These are phyloP conservation scores for Neurospora terricola DNA, from an alignment of 495 filamentous ascomycete species.

Conservation along the genomic window DNA sequence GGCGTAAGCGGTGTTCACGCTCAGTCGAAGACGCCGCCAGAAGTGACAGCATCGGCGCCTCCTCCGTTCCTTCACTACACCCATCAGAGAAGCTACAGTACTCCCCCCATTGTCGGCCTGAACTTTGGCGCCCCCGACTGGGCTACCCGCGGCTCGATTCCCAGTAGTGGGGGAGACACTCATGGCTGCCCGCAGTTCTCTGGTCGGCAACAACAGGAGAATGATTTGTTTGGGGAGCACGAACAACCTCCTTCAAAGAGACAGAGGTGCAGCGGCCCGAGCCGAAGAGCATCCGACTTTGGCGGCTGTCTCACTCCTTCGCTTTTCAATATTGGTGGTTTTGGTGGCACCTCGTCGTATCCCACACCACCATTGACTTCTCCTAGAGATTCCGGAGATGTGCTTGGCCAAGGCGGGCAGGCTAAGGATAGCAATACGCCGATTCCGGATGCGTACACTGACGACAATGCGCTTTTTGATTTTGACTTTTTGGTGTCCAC, in stretches of 20 bases:
- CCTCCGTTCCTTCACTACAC: neutral
- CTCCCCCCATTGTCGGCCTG: neutral
- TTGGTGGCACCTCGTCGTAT: neutral
- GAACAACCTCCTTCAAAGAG: neutral
- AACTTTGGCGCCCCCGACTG: neutral
- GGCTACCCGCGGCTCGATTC: neutral
- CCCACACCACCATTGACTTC: neutral
- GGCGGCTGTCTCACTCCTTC: neutral
- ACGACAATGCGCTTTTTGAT: neutral
- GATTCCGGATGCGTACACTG: neutral
- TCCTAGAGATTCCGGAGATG: neutral
- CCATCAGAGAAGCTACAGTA: neutral
- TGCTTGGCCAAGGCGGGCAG: neutral
- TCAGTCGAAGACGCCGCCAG: neutral
- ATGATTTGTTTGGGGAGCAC: neutral
- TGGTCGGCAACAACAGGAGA: neutral
- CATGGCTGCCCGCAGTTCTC: neutral
- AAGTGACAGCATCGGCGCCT: neutral
- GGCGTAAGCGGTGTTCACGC: neutral
- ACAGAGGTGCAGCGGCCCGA: neutral
- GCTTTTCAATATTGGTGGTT: neutral
- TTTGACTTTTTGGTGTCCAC: constrained; percentile 6
- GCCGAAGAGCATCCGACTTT: neutral
- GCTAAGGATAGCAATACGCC: neutral
- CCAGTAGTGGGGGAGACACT: neutral